A percentile compares a stretch with the other conserved stretches of the same genome.
phyloP scores from a whole-genome alignment of 2,329 filamentous ascomycete genomes.

The Colletotrichum tropicicola region DNA sequence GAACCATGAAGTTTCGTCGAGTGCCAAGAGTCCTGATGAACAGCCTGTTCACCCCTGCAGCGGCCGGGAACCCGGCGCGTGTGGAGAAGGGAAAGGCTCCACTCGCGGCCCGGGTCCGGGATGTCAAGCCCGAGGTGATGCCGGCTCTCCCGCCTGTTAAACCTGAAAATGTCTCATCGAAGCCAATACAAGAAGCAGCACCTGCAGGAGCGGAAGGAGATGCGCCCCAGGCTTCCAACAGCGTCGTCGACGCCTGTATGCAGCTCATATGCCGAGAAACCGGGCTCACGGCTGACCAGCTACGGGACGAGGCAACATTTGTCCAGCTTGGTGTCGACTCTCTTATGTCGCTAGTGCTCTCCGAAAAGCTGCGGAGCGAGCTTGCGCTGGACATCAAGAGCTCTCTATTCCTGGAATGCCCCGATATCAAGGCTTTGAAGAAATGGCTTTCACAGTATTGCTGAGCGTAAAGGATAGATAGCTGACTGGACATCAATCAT shows the following conservation, averaged over 20 bases:
- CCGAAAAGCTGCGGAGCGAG: neutral
- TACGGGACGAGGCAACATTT: neutral
- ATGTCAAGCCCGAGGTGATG: neutral
- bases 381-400: slow-evolving; percentile 2
- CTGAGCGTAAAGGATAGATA: neutral
- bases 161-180: neutral
- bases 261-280: neutral
- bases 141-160: neutral
- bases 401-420: neutral
- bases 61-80: neutral
- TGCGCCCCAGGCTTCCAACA: neutral
- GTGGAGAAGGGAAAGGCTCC: neutral
- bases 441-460: neutral
- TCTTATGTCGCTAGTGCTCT: neutral
- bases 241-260: neutral
- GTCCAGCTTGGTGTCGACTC: slow-evolving; percentile 1
- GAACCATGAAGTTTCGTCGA: neutral
- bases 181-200: neutral
- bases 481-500: no score
- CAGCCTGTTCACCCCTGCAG: neutral
- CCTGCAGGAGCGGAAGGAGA: neutral
- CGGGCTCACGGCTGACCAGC: neutral
- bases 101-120: neutral
- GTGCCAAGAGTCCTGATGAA: neutral
- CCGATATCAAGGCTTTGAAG: neutral